Conservation (phyloP, 176 grass and related monocot genomes). For the Stipa capillata region DNA sequence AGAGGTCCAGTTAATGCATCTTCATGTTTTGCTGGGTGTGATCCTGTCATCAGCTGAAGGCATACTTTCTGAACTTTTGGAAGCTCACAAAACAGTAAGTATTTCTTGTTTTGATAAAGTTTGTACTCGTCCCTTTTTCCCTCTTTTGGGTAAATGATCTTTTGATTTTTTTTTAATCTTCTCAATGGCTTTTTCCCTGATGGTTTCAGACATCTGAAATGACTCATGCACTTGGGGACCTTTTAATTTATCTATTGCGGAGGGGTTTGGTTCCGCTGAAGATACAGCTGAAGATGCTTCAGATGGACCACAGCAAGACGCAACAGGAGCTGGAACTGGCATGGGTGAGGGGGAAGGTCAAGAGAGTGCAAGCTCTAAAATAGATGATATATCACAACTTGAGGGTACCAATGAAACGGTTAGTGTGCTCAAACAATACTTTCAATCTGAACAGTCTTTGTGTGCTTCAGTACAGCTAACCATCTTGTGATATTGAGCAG, state of each 20-base stretch:
- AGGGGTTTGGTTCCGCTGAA: conserved; percentile 76
- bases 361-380: conserved; percentile 76
- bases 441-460: neutral
- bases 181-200: neutral
- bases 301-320: conserved; percentile 51
- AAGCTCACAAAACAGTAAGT: conserved; percentile 61
- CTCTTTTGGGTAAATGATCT: neutral
- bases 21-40: conserved; percentile 51
- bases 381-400: conserved; percentile 72
- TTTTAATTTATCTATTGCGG: conserved; percentile 65
- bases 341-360: conserved; percentile 86
- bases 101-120: neutral
- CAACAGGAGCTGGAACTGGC: conserved; percentile 73
- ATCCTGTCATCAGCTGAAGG: conserved; percentile 56
- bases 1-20: conserved; percentile 51
- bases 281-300: conserved; percentile 58
- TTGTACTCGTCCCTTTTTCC: neutral
- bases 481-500: conserved; percentile 32
- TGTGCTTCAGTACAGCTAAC: neutral
- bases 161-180: neutral
- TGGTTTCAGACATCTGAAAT: conserved; percentile 75
- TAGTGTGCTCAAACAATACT: conserved; percentile 6
- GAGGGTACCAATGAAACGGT: conserved; percentile 58
- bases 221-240: conserved; percentile 62
- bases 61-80: conserved; percentile 80